These are phyloP conservation scores for Kazachstania psychrophila DNA, from an alignment of 805 yeast species.

Conservation along the genomic window DNA sequence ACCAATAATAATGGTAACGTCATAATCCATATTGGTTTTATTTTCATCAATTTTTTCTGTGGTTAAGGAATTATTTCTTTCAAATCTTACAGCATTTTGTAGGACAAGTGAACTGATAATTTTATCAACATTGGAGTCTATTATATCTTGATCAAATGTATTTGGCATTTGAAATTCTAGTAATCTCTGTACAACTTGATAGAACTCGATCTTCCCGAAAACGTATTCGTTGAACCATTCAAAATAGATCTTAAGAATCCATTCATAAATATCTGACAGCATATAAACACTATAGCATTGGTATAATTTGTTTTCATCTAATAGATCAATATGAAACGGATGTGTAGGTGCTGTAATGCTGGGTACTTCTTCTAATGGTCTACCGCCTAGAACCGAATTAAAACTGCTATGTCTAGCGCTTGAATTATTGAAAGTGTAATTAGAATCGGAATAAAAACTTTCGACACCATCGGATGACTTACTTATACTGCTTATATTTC, in stretches of 20 bases:
- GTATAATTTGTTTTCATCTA: conserved; percentile 41
- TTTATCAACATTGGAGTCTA: conserved; percentile 40
- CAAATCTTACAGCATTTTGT: conserved; percentile 37
- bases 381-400: conserved; percentile 26
- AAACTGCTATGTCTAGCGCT: conserved; percentile 26
- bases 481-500: conserved; percentile 20
- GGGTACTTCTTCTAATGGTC: conserved; percentile 26
- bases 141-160: conserved; percentile 41
- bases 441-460: conserved; percentile 27
- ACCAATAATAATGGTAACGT: conserved; percentile 29
- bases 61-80: conserved; percentile 15
- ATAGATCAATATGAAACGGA: conserved; percentile 45
- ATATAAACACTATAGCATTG: conserved; percentile 40
- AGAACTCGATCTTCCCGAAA: conserved; percentile 44
- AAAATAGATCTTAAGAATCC: conserved; percentile 42
- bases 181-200: conserved; percentile 42
- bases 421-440: conserved; percentile 28
- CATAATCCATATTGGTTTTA: conserved; percentile 19
- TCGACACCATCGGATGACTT: conserved; percentile 25
- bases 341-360: conserved; percentile 41
- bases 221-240: conserved; percentile 46
- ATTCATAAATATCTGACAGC: conserved; percentile 40
- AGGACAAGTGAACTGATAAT: conserved; percentile 36
- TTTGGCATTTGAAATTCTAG: conserved; percentile 43
- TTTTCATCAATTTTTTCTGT: conserved; percentile 8